Evolutionary conservation across 371 early-diverging fungal genomes (phyloP), one percentile per base, ranked within the genome.

Genomic region (Enterospora canceri): DNA sequence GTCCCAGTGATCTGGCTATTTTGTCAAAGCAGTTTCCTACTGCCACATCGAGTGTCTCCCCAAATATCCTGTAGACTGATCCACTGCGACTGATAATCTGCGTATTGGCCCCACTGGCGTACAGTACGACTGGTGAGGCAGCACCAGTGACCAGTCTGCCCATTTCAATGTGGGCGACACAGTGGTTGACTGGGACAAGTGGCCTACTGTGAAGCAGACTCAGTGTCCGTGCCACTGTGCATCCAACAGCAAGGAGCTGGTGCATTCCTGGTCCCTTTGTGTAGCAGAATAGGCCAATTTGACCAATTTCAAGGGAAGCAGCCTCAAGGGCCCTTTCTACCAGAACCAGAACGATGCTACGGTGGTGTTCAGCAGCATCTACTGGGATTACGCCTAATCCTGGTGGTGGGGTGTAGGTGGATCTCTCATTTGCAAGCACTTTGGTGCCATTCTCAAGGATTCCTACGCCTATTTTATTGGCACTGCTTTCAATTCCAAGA

Each of bases 241-340:
- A 96, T 0, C 89, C 90, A 0, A 89, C 86, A 18, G 84, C 82
- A 68, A 98, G 76, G 1, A 95, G 94, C n/a, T 89, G 89, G 0
- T 88, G 94, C 92, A 98, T 95, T 5, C 98, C 98, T 8, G 98
- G 98, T 0, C 97, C 89, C 85, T 92, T 90, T 19, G 98, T 98
- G 77, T 87, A 98, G 78, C 91, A 89, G 49, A 98, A 87, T 29
- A 88, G 86, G 75, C 91, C 88, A 54, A 97, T 84, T 49, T 94
- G 90, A 8, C 80, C 64, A 16, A 84, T 83, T 21, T 81, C 80
- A 47, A 96, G 69, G 0, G 83, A 80, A 21, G 94, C 90, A 24
- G 85, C 86, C 19, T 79, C 77, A 46, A 97, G 73, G 15, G 95
- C 90, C 56, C 87, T 76, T 62, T 85, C 79, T 40, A 92, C 78